A percentile compares a stretch with the other conserved stretches of the same genome.
These are phyloP conservation scores for Linum tenue DNA, from an alignment of 345 rosid genomes.

Conservation along the genomic window DNA sequence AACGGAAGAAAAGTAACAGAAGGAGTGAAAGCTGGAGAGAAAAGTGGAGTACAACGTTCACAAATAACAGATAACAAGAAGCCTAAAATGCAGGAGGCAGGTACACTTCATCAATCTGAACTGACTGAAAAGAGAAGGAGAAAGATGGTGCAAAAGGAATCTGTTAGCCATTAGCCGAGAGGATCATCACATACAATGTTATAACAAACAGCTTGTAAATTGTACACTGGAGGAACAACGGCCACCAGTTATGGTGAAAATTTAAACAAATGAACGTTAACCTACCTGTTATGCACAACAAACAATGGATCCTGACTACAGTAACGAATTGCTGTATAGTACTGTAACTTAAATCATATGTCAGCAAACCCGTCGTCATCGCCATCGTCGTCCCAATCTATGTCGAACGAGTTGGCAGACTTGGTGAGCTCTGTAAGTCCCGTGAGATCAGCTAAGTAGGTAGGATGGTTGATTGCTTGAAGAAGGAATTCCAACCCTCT, in stretches of 20 bases:
- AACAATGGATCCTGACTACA: neutral
- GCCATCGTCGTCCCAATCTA: constrained; percentile 62
- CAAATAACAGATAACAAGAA: no score
- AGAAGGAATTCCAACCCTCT: constrained; percentile 67
- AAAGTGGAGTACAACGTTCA: no score
- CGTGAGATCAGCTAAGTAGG: constrained; percentile 82
- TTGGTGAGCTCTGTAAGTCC: constrained; percentile 81
- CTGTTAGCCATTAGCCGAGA: neutral
- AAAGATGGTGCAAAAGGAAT: neutral
- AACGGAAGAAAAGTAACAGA: no score
- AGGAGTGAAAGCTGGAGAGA: no score
- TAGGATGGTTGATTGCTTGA: constrained; percentile 86
- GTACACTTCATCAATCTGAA: neutral
- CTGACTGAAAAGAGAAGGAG: neutral
- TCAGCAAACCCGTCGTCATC: constrained; percentile 31
- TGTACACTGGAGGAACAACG: neutral
- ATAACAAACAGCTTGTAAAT: neutral
- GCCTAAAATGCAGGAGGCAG: no score
- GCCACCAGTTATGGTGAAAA: no score
- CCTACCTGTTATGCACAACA: neutral
- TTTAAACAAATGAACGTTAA: no score
- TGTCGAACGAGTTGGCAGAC: constrained; percentile 50
- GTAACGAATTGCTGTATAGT: no score
- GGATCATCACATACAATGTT: neutral
- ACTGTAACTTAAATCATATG: constrained; percentile 15